These are phyloP conservation scores for Neurospora sp. DNA, from an alignment of 2,329 filamentous ascomycete genomes.

Conservation along the genomic window DNA sequence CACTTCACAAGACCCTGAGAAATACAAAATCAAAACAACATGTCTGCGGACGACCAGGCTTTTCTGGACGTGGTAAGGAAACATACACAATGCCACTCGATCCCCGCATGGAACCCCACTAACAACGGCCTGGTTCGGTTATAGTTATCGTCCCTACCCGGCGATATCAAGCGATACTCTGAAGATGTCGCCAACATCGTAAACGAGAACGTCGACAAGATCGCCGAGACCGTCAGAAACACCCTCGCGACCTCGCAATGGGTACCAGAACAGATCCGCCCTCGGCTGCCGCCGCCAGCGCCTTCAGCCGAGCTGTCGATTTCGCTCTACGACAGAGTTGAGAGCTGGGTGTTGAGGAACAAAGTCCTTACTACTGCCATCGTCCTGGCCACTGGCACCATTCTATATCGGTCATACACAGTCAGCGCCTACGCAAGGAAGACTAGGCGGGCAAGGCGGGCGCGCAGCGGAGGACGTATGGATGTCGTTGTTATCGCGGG, in stretches of 20 bases:
- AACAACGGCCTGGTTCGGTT: background rate
- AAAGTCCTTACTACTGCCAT: conserved; percentile 64
- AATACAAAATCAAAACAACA: conserved; percentile 24
- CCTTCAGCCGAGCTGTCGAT: conserved; percentile 23
- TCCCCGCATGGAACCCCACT: background rate
- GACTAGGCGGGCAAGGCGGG: conserved; percentile 64
- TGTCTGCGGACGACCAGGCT: conserved; percentile 72
- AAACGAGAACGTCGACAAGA: conserved; percentile 69
- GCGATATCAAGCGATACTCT: conserved; percentile 62
- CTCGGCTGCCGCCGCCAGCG: conserved; percentile 38
- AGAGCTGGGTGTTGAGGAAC: conserved; percentile 64
- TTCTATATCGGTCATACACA: conserved; percentile 41
- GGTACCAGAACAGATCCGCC: conserved; percentile 60
- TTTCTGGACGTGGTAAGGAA: conserved; percentile 63
- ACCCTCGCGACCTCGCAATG: conserved; percentile 57
- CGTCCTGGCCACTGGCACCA: conserved; percentile 60
- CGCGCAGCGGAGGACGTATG: conserved; percentile 71
- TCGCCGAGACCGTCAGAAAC: conserved; percentile 61
- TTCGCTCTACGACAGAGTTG: conserved; percentile 40
- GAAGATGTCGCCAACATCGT: conserved; percentile 67
- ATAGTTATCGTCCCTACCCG: conserved; percentile 42
- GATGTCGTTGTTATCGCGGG: conserved; percentile 86
- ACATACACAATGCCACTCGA: conserved; percentile 1
- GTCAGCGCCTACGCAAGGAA: conserved; percentile 50
- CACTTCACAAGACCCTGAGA: background rate